Evolutionary conservation across 805 yeast species (phyloP).

Genomic region (Candida golubevii): DNA sequence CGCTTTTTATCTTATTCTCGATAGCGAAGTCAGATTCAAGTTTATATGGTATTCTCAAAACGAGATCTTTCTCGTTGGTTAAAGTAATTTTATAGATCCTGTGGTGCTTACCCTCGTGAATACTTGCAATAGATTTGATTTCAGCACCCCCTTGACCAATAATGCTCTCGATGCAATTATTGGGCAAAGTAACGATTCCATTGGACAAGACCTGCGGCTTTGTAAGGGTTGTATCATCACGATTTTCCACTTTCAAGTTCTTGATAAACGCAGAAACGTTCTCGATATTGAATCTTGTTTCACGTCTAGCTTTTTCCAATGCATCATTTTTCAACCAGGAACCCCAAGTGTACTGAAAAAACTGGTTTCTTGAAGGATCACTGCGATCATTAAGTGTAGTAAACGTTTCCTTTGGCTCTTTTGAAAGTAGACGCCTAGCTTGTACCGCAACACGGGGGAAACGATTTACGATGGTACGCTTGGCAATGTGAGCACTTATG

Average conservation of each 20-base stretch:
- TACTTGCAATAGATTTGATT: slow-evolving; percentile 68
- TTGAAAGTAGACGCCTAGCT: slow-evolving; percentile 1
- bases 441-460: too few species aligned
- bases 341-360: slow-evolving; percentile 93
- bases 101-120: slow-evolving; percentile 94
- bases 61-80: slow-evolving; percentile 55
- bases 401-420: slow-evolving; percentile 36
- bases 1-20: slow-evolving; percentile 70
- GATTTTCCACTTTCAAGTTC: slow-evolving; percentile 35
- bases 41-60: slow-evolving; percentile 83
- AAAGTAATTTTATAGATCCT: slow-evolving; percentile 74
- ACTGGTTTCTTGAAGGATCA: slow-evolving; percentile 65
- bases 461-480: too few species aligned
- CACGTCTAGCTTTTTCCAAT: slow-evolving; percentile 67
- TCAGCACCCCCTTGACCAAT: slow-evolving; percentile 43
- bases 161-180: slow-evolving; percentile 41
- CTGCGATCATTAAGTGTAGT: slow-evolving; percentile 57
- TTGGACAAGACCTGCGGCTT: slow-evolving; percentile 39
- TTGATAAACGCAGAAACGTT: slow-evolving; percentile 61
- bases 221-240: slow-evolving; percentile 13
- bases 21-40: slow-evolving; percentile 63
- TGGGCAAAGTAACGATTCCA: slow-evolving; percentile 42
- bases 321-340: slow-evolving; percentile 84
- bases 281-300: slow-evolving; percentile 74
- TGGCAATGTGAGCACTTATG: too few species aligned